Evolutionary conservation across 2,329 filamentous ascomycete genomes (phyloP), one percentile per base, ranked within the genome.

Genomic region (Aspergillus sp.): DNA sequence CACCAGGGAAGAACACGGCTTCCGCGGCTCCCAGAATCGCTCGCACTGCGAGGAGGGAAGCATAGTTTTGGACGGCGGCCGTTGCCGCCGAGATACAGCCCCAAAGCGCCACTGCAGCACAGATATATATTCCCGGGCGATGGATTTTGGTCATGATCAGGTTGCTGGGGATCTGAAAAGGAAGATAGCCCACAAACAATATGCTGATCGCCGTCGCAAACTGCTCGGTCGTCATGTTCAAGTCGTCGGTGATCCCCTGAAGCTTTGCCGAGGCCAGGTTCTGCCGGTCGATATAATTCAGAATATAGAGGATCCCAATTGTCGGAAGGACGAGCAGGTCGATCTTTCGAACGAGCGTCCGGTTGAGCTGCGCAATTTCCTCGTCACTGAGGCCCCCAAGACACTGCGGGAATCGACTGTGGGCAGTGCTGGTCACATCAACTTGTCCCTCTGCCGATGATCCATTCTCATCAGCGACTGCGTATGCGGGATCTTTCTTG

Each of bases 261-360:
- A 76, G 65, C 43, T 73, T 74, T 5, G 73, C 71, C 1, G 71
- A 63, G 2, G 71, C 67, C 6, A 76, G 55, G 21, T 70, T 71
- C 43, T 71, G 67, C 3, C 73, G 64, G 53, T 75, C 72, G 50
- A 76, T 59, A 45, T 74, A 75, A 58, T 74, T 75, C 21, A 75
- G 55, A 20, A 75, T 74, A 56, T 74, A 74, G 5, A 75, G 46
- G 21, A 75, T 67, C 1, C 65, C 62, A 45, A 72, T 67, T 3
- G 61, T 66, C 3, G 67, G 67, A 1, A 70, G 56, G 4, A 70
- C 56, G 7, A 65, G 36, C 3, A 66, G 51, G 45, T 70, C 68
- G n/a, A 70, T 54, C 55, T 68, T 70, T n/a, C 59, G 62, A 19
- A 65, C 58, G 14, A 65, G 43, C 17, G 56, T 65, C 49, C 49